Percentiles rank a stretch among this genome's conserved stretches.
Conservation (phyloP, 495 filamentous ascomycete species). For the Oleoguttula mirabilis region DNA sequence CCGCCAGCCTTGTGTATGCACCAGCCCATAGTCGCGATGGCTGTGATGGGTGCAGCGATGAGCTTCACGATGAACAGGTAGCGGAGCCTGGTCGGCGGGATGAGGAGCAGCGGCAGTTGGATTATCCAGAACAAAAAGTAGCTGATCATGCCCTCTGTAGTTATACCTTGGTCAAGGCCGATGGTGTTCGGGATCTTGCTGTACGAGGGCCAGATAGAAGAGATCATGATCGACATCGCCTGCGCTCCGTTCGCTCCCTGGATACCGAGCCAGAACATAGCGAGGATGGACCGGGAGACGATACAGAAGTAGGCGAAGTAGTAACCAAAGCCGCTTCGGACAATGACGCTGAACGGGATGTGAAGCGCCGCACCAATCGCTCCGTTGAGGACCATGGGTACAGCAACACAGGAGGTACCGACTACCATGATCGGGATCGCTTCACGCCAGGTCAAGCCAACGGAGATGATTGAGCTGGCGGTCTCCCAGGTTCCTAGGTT, state of each 20-base stretch:
- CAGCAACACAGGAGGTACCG: conserved; percentile 31
- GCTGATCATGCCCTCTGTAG: conserved; percentile 37
- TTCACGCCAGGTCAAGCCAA: conserved; percentile 40
- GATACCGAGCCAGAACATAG: conserved; percentile 23
- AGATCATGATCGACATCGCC: conserved; percentile 30
- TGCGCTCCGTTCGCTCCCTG: conserved; percentile 26
- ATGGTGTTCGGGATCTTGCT: conserved; percentile 23
- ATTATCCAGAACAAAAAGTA: conserved; percentile 39
- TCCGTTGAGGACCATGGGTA: conserved; percentile 39
- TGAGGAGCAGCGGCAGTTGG: conserved; percentile 39
- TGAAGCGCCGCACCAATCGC: conserved; percentile 32
- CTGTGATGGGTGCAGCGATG: conserved; percentile 23
- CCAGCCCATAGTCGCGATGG: conserved; percentile 17
- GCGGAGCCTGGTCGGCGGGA: conserved; percentile 38
- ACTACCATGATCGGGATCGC: conserved; percentile 30
- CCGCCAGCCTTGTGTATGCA: conserved; percentile 20
- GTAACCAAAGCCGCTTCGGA: conserved; percentile 20
- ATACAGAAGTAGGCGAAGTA: conserved; percentile 21
- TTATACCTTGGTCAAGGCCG: conserved; percentile 28
- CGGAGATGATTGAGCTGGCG: conserved; percentile 32
- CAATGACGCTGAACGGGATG: conserved; percentile 17
- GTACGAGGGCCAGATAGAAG: conserved; percentile 43
- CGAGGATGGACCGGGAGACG: conserved; percentile 19
- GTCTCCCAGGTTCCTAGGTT: conserved; percentile 14
- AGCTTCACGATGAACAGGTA: conserved; percentile 42